Percentiles rank a stretch among this genome's conserved stretches.
Evolutionary conservation across 116 monocot genomes (phyloP).

Genomic region (Iris pallida): DNA sequence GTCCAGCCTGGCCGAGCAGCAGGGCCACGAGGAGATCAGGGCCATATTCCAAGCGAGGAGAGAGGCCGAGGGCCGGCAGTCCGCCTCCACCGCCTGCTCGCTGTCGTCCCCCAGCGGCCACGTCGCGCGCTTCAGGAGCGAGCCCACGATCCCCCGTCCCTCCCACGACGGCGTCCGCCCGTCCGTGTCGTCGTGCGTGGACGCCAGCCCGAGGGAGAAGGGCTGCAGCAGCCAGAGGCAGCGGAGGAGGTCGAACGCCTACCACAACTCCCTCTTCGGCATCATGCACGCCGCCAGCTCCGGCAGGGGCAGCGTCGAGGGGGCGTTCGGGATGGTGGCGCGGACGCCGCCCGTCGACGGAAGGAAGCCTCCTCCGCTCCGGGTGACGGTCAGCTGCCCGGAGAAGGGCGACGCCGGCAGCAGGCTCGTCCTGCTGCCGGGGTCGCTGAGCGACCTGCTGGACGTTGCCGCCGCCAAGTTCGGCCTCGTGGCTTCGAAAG

Average conservation of each 20-base stretch:
- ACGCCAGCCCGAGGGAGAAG: background rate
- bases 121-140: conserved; percentile 46
- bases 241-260: conserved; percentile 27
- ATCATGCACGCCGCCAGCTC: conserved; percentile 47
- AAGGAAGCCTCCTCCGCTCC: background rate
- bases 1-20: conserved; percentile 57
- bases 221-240: background rate
- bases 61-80: background rate
- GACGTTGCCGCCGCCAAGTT: conserved; percentile 54
- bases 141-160: conserved; percentile 32
- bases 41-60: conserved; percentile 41
- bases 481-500: conserved; percentile 30
- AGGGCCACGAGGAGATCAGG: conserved; percentile 71
- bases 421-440: conserved; percentile 58
- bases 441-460: conserved; percentile 47
- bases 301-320: background rate
- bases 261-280: conserved; percentile 73
- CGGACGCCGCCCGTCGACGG: too few relatives aligned
- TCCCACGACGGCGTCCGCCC: conserved; percentile 2
- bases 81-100: background rate
- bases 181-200: background rate
- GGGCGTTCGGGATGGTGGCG: too few relatives aligned
- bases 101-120: background rate
- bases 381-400: conserved; percentile 65
- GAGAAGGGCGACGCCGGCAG: conserved; percentile 19